These are phyloP conservation scores for Eragrostis tef DNA, from an alignment of 202 grass and related monocot species.

Conservation along the genomic window DNA sequence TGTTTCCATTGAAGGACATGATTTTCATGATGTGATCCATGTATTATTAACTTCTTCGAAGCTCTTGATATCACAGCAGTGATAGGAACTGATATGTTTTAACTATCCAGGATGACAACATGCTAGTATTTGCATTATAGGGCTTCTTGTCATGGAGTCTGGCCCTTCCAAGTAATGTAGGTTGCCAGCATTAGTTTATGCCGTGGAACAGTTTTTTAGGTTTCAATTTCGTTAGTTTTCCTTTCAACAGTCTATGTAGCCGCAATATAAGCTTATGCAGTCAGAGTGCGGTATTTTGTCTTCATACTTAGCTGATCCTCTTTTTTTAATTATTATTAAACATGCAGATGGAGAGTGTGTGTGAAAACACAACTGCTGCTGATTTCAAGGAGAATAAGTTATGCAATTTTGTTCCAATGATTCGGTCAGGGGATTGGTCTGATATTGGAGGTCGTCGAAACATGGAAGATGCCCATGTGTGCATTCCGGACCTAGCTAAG, in stretches of 20 bases:
- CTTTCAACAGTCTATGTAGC: background rate
- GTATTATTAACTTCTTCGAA: constrained; percentile 36
- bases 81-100: constrained; percentile 15
- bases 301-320: constrained; percentile 22
- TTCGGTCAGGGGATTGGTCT: constrained; percentile 81
- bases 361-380: constrained; percentile 65
- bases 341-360: constrained; percentile 79
- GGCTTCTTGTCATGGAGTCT: background rate
- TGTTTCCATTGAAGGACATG: background rate
- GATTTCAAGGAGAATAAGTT: constrained; percentile 62
- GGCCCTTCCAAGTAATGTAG: background rate
- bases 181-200: constrained; percentile 21
- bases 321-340: constrained; percentile 27
- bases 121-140: background rate
- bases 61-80: background rate
- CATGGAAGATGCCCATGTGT: constrained; percentile 94
- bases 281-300: constrained; percentile 19
- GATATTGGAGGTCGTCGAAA: constrained; percentile 73
- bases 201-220: background rate
- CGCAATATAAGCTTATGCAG: background rate
- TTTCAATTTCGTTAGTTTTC: background rate
- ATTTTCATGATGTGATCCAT: constrained; percentile 31
- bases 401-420: constrained; percentile 62
- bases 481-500: constrained; percentile 79
- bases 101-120: background rate